Percentiles rank a stretch among this genome's conserved stretches.
Conservation (phyloP, 805 yeast genomes). For the Saturnispora diversa region DNA sequence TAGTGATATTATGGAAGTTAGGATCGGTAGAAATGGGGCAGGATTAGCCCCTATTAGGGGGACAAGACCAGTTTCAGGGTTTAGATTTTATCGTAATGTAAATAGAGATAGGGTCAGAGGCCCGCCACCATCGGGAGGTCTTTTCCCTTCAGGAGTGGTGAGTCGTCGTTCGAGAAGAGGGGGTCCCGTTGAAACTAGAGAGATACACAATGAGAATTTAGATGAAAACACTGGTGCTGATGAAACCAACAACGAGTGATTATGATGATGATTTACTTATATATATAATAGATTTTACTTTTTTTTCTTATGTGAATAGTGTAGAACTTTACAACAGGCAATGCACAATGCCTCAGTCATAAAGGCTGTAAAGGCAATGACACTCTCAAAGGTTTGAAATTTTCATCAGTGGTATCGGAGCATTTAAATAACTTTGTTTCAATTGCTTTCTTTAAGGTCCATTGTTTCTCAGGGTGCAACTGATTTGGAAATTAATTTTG, state of each 20-base stretch:
- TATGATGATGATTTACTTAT: not conserved
- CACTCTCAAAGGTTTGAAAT: too few species aligned
- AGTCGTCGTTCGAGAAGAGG: slow-evolving; percentile 5
- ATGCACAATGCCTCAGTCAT: too few species aligned
- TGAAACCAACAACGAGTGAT: not conserved
- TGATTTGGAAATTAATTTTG: too few species aligned
- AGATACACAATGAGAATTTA: not conserved
- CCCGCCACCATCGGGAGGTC: slow-evolving; percentile 8
- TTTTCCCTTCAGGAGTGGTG: slow-evolving; percentile 9
- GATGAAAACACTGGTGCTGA: not conserved
- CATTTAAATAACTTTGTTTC: too few species aligned
- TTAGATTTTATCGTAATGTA: slow-evolving; percentile 6
- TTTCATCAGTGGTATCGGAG: too few species aligned
- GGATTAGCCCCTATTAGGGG: not conserved
- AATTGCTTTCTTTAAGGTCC: too few species aligned
- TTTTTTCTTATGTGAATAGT: too few species aligned
- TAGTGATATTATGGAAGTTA: slow-evolving; percentile 2
- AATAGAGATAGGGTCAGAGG: slow-evolving; percentile 9
- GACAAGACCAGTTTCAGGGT: slow-evolving; percentile 4
- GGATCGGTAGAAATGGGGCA: not conserved
- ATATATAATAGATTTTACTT: too few species aligned
- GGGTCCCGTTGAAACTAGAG: slow-evolving; percentile 7
- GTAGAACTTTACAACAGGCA: too few species aligned
- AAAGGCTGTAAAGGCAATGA: too few species aligned
- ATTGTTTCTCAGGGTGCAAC: too few species aligned